Evolutionary conservation across 2,329 filamentous ascomycete genomes (phyloP).

Genomic region (Claviceps africana): DNA sequence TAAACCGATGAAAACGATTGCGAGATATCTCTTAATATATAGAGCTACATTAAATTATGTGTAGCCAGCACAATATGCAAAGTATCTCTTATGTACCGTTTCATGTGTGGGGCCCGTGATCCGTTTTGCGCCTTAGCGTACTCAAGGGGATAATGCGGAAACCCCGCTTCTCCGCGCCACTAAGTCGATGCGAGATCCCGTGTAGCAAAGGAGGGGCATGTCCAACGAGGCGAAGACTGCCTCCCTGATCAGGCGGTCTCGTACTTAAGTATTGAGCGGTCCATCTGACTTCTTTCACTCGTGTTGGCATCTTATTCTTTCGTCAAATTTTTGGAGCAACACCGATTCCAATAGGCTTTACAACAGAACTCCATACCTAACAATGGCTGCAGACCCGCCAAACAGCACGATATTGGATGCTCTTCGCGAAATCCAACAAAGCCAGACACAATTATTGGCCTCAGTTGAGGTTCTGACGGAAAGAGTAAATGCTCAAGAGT

Average conservation of each 20-base stretch:
- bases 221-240: not conserved
- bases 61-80: too few relatives aligned
- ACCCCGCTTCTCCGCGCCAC: too few relatives aligned
- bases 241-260: not conserved
- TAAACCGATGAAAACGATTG: too few relatives aligned
- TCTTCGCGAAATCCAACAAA: constrained; percentile 27
- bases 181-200: not conserved
- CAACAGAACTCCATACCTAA: not conserved
- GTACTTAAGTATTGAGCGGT: too few relatives aligned
- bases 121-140: too few relatives aligned
- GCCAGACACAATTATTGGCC: constrained; percentile 26
- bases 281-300: not conserved
- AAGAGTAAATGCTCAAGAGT: constrained; percentile 11
- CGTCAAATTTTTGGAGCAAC: not conserved
- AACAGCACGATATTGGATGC: constrained; percentile 14
- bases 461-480: constrained; percentile 26
- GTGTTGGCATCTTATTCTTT: not conserved
- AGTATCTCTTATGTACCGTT: too few relatives aligned
- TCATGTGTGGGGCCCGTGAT: too few relatives aligned
- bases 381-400: not conserved
- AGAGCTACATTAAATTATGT: too few relatives aligned
- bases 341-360: too few relatives aligned
- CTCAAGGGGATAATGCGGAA: too few relatives aligned
- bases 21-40: too few relatives aligned
- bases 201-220: not conserved